Evolutionary conservation across 306 rosid species (phyloP).

Genomic region (Quercus robur): DNA sequence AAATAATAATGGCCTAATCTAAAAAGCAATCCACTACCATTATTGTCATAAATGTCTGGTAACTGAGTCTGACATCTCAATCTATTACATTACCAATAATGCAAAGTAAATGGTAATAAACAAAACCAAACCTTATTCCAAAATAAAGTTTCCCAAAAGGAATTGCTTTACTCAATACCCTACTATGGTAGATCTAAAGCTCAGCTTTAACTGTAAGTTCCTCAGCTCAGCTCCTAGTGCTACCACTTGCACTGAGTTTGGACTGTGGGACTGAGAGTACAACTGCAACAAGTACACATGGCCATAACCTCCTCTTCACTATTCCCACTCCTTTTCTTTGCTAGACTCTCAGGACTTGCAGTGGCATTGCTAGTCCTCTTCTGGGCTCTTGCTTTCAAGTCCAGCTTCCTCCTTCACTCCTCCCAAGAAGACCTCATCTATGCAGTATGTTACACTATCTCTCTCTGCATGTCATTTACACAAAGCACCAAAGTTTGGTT

Average conservation of each 20-base stretch:
- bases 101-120: too few species aligned
- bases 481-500: not conserved
- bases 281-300: conserved; percentile 33
- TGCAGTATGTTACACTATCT: conserved; percentile 34
- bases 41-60: not conserved
- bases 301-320: conserved; percentile 34
- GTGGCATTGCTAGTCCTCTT: conserved; percentile 58
- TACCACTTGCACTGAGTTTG: not conserved
- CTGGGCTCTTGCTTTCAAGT: conserved; percentile 66
- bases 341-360: conserved; percentile 53
- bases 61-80: not conserved
- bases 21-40: too few species aligned
- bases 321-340: conserved; percentile 43
- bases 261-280: not conserved
- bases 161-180: not conserved
- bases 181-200: conserved; percentile 18
- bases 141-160: not conserved
- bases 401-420: conserved; percentile 61
- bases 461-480: not conserved
- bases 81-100: too few species aligned
- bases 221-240: not conserved
- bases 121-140: not conserved
- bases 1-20: too few species aligned
- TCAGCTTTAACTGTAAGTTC: not conserved
- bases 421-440: conserved; percentile 46